Base-by-base conservation (phyloP, 2,329 filamentous ascomycete species). In the Graphilbum ipis-grandicollis region DNA sequence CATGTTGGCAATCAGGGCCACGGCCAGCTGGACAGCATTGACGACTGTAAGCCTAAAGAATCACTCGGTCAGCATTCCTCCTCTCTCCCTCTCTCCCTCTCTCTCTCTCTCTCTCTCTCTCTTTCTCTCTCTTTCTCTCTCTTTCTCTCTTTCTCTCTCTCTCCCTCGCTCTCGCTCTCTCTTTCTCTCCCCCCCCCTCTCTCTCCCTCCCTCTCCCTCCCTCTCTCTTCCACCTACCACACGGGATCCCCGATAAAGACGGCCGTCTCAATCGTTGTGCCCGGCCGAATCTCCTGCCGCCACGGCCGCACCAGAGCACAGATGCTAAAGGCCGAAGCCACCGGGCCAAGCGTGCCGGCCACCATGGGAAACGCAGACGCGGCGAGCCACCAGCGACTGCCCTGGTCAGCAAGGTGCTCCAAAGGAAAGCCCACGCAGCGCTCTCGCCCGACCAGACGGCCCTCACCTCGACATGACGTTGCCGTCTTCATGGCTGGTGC, bases 301-400 rank as follows among this genome's bases (percentile, higher is more conserved):
- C 85, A 93, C 18, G 72, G 72, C 21, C 74, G 75, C 1, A 83
- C 81, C n/a, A 93, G 64, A 8, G 85, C 82, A 42, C 80, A 84
- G 40, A 93, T 84, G 39, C 79, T 88, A 56, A 90, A 79, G 22
- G 90, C 75, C 40, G 86, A 93, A 3, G 86, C 86, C 9, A 93
- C 70, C 0, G 86, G 86, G 1, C 83, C 84, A 3, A 90, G 68
- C 0, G 85, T 84, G 25, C 83, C 85, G 2, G 85, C 83, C 10
- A 90, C 67, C 51, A 94, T 72, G 23, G 80, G 81, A 43, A 86
- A 75, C 9, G 68, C 71, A 1, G 71, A 69, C 3, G 69, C 71
- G 19, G 70, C 65, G 47, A 75, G 66, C 71, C 71, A 77, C 69
- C 70, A 76, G 17, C 68, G 68, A 39, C 67, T 71, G n/a, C 12